Conservation (phyloP, 163 green algal genomes). For the Smithsoniella earleae region DNA sequence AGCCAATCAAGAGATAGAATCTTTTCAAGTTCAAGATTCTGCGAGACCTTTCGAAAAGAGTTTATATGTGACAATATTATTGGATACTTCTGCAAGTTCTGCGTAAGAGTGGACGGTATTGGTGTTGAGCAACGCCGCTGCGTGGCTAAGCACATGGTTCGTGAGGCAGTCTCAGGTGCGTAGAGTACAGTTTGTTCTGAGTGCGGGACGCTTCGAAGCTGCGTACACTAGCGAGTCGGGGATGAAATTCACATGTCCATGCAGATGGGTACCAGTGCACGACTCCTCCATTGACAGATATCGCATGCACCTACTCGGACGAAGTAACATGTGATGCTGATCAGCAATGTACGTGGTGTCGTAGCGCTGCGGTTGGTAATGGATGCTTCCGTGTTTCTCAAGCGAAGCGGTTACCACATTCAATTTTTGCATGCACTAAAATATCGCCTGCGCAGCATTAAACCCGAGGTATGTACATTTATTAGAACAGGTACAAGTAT, state of each 20-base stretch:
- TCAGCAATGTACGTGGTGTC: conserved; percentile 9
- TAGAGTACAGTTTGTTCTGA: neutral
- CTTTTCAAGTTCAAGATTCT: too few species aligned
- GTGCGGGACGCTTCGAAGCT: neutral
- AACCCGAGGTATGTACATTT: neutral
- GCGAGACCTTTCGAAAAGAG: too few species aligned
- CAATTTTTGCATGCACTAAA: conserved; percentile 6
- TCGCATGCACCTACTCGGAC: neutral
- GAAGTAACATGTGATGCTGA: conserved; percentile 8
- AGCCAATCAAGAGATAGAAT: too few species aligned
- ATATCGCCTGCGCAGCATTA: too few species aligned
- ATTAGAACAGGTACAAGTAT: neutral
- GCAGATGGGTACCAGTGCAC: neutral
- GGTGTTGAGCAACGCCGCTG: too few species aligned
- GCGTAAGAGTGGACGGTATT: neutral
- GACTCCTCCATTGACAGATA: neutral
- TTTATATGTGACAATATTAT: conserved; percentile 1
- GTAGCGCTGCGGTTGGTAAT: conserved; percentile 14
- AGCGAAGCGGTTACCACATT: neutral
- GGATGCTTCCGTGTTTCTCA: neutral
- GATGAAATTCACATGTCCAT: neutral
- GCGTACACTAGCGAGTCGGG: neutral
- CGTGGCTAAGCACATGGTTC: neutral
- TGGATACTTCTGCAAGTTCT: conserved; percentile 19
- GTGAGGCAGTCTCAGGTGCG: neutral